phyloP scores from a whole-genome alignment of 805 yeast genomes.

The Kurtzmaniella fragi region DNA sequence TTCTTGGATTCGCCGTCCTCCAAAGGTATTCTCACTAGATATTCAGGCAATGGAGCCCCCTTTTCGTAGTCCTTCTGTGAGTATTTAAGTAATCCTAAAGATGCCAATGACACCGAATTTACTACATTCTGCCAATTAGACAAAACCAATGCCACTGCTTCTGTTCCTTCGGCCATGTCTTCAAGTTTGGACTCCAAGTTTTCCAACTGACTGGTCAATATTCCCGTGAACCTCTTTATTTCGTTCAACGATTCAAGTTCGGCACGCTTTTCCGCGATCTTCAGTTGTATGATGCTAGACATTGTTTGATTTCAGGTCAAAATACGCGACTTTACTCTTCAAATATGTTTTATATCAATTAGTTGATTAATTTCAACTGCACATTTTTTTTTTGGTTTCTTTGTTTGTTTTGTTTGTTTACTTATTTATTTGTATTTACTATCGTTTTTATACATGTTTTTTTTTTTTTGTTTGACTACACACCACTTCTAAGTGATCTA shows the following conservation, averaged over 20 bases:
- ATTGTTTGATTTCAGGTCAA: constrained; percentile 1
- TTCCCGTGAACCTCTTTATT: constrained; percentile 42
- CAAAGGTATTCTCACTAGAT: constrained; percentile 55
- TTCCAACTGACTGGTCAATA: constrained; percentile 43
- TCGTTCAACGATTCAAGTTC: constrained; percentile 49
- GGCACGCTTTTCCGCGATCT: constrained; percentile 40
- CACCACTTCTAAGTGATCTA: too few species aligned
- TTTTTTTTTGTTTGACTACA: neutral
- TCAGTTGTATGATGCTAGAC: constrained; percentile 15
- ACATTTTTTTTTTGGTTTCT: too few species aligned
- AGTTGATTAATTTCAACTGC: too few species aligned
- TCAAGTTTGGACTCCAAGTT: constrained; percentile 45
- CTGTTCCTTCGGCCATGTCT: constrained; percentile 52
- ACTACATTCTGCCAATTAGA: constrained; percentile 63
- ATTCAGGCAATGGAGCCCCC: constrained; percentile 55
- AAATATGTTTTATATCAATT: too few species aligned
- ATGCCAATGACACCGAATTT: constrained; percentile 57
- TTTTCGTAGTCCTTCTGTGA: constrained; percentile 37
- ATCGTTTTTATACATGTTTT: neutral
- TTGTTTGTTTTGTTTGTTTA: neutral
- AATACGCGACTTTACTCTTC: too few species aligned
- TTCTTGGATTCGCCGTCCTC: constrained; percentile 21
- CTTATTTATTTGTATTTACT: neutral
- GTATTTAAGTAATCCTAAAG: constrained; percentile 44
- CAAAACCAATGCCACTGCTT: constrained; percentile 52